Percentiles rank a stretch among this genome's conserved stretches.
phyloP scores from a whole-genome alignment of 331 rosid genomes.

The Rosa hybrid region DNA sequence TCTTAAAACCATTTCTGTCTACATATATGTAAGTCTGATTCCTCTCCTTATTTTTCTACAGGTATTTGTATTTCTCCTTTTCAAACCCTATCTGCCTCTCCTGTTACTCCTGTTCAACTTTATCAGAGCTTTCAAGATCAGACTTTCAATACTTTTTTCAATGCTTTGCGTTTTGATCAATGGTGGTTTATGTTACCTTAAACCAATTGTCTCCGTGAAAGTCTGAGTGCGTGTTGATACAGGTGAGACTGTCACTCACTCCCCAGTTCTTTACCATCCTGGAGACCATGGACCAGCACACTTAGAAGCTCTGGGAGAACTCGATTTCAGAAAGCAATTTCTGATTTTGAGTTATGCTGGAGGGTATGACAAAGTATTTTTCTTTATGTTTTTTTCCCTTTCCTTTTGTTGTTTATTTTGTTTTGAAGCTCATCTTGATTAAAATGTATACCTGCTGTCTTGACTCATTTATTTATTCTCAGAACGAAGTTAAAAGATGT shows the following conservation, averaged over 20 bases:
- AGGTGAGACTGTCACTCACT: constrained; percentile 3
- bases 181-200: not conserved
- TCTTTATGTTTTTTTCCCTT: not conserved
- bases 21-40: not conserved
- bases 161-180: not conserved
- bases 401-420: not conserved
- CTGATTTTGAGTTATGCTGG: constrained; percentile 59
- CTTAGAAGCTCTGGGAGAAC: constrained; percentile 60
- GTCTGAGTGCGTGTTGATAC: not conserved
- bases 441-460: not conserved
- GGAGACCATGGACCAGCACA: not conserved
- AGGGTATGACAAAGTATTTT: constrained; percentile 29
- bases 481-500: constrained; percentile 34
- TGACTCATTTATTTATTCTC: not conserved
- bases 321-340: constrained; percentile 73
- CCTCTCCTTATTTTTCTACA: not conserved
- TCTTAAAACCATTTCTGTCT: not conserved
- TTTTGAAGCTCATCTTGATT: not conserved
- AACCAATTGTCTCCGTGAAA: not conserved
- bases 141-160: not conserved
- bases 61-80: not conserved
- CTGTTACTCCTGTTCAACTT: not conserved
- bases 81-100: not conserved
- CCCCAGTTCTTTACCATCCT: not conserved
- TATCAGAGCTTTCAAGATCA: not conserved